Conservation (phyloP, 148 eudicot genomes). For the Vaccinium darrowii region DNA sequence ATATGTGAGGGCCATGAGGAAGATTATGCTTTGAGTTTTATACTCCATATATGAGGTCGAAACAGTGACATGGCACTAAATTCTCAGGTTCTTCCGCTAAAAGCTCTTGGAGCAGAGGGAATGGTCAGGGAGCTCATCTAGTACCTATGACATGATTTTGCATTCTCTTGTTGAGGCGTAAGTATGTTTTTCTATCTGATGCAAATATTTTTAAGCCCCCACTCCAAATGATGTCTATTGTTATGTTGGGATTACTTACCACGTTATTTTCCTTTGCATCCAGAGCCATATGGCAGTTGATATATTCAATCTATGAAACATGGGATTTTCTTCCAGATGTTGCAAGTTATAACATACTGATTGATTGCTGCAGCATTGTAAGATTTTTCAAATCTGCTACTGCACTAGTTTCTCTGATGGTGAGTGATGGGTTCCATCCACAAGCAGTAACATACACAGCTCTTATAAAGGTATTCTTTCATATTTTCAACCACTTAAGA, state of each 20-base stretch:
- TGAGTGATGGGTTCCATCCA: conserved; percentile 54
- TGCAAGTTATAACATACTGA: conserved; percentile 68
- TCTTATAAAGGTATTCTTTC: conserved; percentile 43
- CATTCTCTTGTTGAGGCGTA: conserved; percentile 73
- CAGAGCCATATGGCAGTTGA: conserved; percentile 62
- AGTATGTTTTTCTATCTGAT: conserved; percentile 31
- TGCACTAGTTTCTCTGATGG: conserved; percentile 65
- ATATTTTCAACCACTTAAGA: neutral
- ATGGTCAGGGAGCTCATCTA: conserved; percentile 61
- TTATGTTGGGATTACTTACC: conserved; percentile 3
- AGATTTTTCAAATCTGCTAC: conserved; percentile 66
- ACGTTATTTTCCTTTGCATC: conserved; percentile 15
- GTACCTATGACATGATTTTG: conserved; percentile 51
- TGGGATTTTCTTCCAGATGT: conserved; percentile 50
- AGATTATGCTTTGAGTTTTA: neutral
- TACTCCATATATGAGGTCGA: neutral
- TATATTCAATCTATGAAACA: conserved; percentile 59
- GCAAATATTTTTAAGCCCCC: neutral
- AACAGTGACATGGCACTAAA: neutral
- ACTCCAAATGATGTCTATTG: neutral
- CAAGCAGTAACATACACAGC: conserved; percentile 51
- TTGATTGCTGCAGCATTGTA: conserved; percentile 68
- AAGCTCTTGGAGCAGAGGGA: conserved; percentile 75
- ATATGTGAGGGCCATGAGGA: neutral
- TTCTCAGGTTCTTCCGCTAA: conserved; percentile 38